A percentile compares a stretch with the other conserved stretches of the same genome.
Conservation (phyloP, 164 flowering plant genomes). For the Vitis rupestris region DNA sequence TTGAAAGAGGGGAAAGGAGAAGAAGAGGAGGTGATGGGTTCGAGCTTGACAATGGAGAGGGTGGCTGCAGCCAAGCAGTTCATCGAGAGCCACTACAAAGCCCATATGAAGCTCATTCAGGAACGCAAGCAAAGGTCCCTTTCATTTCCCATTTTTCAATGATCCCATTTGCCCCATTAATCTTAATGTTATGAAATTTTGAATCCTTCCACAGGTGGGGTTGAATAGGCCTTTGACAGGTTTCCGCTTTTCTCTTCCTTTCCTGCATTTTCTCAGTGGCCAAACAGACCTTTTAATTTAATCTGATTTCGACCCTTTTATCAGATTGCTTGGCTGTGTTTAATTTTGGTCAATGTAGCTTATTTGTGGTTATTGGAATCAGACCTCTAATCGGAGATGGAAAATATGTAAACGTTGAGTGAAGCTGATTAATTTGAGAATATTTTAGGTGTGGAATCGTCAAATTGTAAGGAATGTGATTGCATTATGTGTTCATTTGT, state of each 20-base stretch:
- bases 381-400: not conserved
- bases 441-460: not conserved
- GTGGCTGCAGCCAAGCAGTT: constrained; percentile 92
- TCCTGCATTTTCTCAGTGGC: not conserved
- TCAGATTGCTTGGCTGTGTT: not conserved
- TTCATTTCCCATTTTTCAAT: not conserved
- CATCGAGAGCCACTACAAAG: constrained; percentile 86
- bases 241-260: not conserved
- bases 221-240: no score
- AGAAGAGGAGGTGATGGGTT: constrained; percentile 30
- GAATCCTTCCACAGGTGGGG: no score
- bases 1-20: constrained; percentile 20
- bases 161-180: no score
- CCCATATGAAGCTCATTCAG: constrained; percentile 81
- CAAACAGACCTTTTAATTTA: not conserved
- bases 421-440: not conserved
- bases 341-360: no score
- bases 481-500: no score
- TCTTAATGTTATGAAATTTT: no score
- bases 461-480: no score
- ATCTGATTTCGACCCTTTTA: not conserved
- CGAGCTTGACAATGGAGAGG: constrained; percentile 74
- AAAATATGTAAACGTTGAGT: not conserved
- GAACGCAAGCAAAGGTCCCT: constrained; percentile 70
- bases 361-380: no score